phyloP scores from a whole-genome alignment of 2,329 filamentous ascomycete genomes.

The Tolypocladium ovalisporum region DNA sequence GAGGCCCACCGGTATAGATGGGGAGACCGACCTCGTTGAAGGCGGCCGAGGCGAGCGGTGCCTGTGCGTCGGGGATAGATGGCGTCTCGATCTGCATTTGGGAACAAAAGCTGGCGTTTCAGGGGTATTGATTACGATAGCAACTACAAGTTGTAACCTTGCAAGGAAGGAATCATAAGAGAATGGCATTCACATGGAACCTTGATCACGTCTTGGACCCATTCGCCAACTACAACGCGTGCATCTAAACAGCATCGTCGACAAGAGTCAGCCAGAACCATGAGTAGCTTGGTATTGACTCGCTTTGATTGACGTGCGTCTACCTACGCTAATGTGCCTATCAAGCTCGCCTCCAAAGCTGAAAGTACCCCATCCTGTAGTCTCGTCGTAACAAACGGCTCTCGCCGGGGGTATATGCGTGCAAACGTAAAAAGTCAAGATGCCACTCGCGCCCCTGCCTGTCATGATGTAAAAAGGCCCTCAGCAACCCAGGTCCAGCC shows the following conservation, averaged over 20 bases:
- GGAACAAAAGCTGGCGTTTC: slow-evolving; percentile 4
- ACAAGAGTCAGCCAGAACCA: too few relatives aligned
- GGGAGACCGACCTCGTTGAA: not conserved
- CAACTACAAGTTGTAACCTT: not conserved
- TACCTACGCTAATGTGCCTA: not conserved
- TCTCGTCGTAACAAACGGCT: not conserved
- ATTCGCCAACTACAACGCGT: too few relatives aligned
- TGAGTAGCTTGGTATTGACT: too few relatives aligned
- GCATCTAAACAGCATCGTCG: too few relatives aligned
- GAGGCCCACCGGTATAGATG: not conserved
- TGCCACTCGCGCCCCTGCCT: not conserved
- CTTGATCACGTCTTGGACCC: not conserved
- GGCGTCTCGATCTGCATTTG: slow-evolving; percentile 2
- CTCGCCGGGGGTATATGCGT: not conserved
- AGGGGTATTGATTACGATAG: slow-evolving; percentile 1
- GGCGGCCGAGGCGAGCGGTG: not conserved
- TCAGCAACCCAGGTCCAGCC: not conserved
- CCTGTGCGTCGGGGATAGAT: not conserved
- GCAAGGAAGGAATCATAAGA: not conserved
- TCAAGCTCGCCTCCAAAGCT: not conserved
- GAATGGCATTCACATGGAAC: not conserved
- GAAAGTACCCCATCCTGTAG: not conserved
- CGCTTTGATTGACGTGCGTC: not conserved
- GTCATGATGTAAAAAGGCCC: not conserved
- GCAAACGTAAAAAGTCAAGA: not conserved